Base-by-base conservation (phyloP, 2,329 filamentous ascomycete genomes). In the Talaromyces amestolkiae region DNA sequence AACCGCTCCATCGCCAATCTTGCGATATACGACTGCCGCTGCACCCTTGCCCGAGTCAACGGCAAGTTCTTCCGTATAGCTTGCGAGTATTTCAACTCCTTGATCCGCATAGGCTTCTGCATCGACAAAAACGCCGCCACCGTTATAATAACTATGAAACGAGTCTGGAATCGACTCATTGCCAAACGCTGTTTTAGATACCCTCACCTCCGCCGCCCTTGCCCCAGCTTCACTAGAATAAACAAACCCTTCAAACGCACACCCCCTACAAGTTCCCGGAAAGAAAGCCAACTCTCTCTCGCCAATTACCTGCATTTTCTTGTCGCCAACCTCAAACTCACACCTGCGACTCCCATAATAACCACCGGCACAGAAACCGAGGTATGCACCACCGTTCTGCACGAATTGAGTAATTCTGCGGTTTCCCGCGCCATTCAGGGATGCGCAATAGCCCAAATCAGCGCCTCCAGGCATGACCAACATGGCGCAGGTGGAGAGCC, bases 381-480 rank as follows among this genome's bases (percentile, higher is more conserved):
- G 84, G 74, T 95, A 99, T 0, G 86, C 83, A 17, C 95, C 95
- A 33, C 95, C 95, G 35, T 87, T 85, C 66, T 92, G 90, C 59
- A 99, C 92, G 73, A 91, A 99, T 70, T 94, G 89, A 64, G 85
- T 82, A 76, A 99, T 97, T 69, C 87, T 86, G 41, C 90, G 85
- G 77, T 98, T 99, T 1, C 94, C 95, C 61, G 88, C 84, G 41
- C 95, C 95, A 76, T 98, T 95, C 68, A 99, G 85, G 2, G 87
- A 88, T 33, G 91, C 88, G 77, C 93, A 96, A 78, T 97, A 99
- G 59, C 91, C 92, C 61, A 96, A 83, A 74, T 99, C 95, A n/a
- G 92, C 94, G 37, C 95, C 95, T 24, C 95, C 95, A 1, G 95
- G 95, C 61, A 99, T 87, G 2, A 98, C 93, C 7, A 99, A 85